These are phyloP conservation scores for Thermochaetoides dissita DNA, from an alignment of 2,329 filamentous ascomycete genomes.

Conservation along the genomic window DNA sequence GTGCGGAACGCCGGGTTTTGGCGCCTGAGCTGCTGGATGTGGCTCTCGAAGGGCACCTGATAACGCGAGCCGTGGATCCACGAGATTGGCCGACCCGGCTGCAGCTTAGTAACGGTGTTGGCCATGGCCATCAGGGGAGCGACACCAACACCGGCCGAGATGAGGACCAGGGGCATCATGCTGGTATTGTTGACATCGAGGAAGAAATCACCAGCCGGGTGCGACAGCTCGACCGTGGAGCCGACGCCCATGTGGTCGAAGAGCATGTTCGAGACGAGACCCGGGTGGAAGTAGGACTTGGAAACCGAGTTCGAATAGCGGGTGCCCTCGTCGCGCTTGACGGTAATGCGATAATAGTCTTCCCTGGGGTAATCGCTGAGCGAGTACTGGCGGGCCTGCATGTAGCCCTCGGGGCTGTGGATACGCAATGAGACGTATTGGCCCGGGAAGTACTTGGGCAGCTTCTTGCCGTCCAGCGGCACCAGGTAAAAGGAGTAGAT, in stretches of 20 bases:
- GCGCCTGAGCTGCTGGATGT: slow-evolving; percentile 31
- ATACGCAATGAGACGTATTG: slow-evolving; percentile 57
- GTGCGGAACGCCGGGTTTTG: slow-evolving; percentile 23
- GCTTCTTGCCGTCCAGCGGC: slow-evolving; percentile 44
- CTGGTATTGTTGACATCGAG: slow-evolving; percentile 30
- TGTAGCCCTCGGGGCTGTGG: slow-evolving; percentile 40
- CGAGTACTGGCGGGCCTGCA: slow-evolving; percentile 59
- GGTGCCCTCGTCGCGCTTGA: slow-evolving; percentile 52
- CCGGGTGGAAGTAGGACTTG: slow-evolving; percentile 36
- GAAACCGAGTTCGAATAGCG: slow-evolving; percentile 28
- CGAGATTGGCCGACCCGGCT: slow-evolving; percentile 35
- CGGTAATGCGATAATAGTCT: slow-evolving; percentile 54
- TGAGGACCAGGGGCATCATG: slow-evolving; percentile 40
- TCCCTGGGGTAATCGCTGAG: slow-evolving; percentile 50
- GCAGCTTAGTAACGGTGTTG: slow-evolving; percentile 34
- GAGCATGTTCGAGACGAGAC: slow-evolving; percentile 56
- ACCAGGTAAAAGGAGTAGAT: slow-evolving; percentile 59
- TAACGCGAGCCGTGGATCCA: slow-evolving; percentile 46
- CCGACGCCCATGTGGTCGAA: slow-evolving; percentile 48
- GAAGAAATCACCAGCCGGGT: slow-evolving; percentile 51
- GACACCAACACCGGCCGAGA: slow-evolving; percentile 47
- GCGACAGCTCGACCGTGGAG: slow-evolving; percentile 49
- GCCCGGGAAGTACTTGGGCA: slow-evolving; percentile 53
- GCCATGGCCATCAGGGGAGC: slow-evolving; percentile 48
- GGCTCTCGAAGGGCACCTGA: slow-evolving; percentile 37